Conservation (phyloP, 257 asterid species). For the Solanum infundibuliforme region DNA sequence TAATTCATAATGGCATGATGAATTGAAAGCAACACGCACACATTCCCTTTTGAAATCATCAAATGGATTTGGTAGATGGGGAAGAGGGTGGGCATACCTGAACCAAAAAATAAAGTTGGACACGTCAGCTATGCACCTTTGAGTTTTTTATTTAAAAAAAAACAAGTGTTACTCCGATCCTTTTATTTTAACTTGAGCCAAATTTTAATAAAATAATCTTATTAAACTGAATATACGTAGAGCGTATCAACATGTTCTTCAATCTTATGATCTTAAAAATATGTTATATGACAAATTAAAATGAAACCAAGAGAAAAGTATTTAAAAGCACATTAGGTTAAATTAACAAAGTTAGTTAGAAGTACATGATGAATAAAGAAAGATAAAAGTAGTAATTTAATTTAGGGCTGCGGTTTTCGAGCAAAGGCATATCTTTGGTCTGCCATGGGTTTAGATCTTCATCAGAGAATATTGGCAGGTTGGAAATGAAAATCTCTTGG, state of each 20-base stretch:
- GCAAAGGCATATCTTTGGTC: constrained; percentile 7
- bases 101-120: not conserved
- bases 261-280: too few relatives aligned
- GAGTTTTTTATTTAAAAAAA: not conserved
- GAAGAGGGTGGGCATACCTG: not conserved
- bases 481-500: not conserved
- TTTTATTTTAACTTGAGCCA: not conserved
- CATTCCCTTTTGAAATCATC: not conserved
- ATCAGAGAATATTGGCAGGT: not conserved
- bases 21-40: constrained; percentile 5
- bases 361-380: not conserved
- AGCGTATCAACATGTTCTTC: too few relatives aligned
- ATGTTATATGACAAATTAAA: too few relatives aligned
- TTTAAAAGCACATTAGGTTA: not conserved
- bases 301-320: not conserved
- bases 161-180: not conserved
- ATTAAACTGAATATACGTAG: not conserved
- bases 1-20: not conserved
- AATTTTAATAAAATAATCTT: not conserved
- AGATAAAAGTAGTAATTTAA: not conserved
- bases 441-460: constrained; percentile 4
- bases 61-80: constrained; percentile 1
- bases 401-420: constrained; percentile 2
- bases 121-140: not conserved
- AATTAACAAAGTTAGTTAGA: not conserved